Evolutionary conservation across 345 rosid species (phyloP).

Genomic region (Salix dunnii): DNA sequence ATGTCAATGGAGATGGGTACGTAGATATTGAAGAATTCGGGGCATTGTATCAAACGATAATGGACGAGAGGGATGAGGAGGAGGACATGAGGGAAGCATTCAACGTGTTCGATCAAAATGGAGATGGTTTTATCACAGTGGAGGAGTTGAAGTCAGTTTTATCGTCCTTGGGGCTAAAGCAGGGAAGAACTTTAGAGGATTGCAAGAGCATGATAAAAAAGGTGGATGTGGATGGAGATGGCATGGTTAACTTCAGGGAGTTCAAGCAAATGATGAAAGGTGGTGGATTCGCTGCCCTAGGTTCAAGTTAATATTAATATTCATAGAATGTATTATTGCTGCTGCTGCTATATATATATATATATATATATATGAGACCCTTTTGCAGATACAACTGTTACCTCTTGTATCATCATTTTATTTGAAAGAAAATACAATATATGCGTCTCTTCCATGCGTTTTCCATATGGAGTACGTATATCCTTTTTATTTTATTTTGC

Average conservation of each 20-base stretch:
- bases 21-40: conserved; percentile 91
- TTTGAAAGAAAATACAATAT: not conserved
- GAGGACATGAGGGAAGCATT: conserved; percentile 89
- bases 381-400: not conserved
- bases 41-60: conserved; percentile 65
- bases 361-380: not conserved
- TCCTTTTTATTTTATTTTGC: no score
- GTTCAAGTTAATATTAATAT: conserved; percentile 26
- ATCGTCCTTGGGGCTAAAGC: conserved; percentile 74
- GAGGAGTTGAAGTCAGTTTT: conserved; percentile 85
- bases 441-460: not conserved
- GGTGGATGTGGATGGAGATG: conserved; percentile 95
- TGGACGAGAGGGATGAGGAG: conserved; percentile 76
- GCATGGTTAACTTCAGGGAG: conserved; percentile 77
- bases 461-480: no score
- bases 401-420: not conserved
- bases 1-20: conserved; percentile 72
- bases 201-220: conserved; percentile 79
- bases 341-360: no score
- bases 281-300: conserved; percentile 81
- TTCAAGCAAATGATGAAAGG: conserved; percentile 94
- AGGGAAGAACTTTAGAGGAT: conserved; percentile 77
- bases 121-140: conserved; percentile 86
- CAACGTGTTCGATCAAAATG: conserved; percentile 83
- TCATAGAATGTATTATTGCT: no score